Conservation (phyloP, 2,329 filamentous ascomycete genomes). For the Claviceps monticola region DNA sequence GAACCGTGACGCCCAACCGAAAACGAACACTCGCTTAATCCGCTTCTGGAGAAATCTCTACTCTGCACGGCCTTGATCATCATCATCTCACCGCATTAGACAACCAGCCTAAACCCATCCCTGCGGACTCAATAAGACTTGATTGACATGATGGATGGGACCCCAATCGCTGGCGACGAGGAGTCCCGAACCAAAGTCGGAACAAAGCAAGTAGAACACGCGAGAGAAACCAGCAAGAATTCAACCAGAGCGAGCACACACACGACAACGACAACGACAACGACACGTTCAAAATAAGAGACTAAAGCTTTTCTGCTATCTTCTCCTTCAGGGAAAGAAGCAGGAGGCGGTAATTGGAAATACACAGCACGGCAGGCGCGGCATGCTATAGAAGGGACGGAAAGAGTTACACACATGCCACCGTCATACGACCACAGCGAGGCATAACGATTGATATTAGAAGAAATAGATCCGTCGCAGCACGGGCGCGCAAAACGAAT, state of each 20-base stretch:
- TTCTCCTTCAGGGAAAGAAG: neutral
- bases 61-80: neutral
- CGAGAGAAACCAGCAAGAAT: neutral
- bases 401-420: neutral
- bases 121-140: neutral
- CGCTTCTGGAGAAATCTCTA: neutral
- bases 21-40: neutral
- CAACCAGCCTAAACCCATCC: neutral
- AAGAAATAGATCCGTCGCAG: neutral
- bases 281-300: too few relatives aligned
- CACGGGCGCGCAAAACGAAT: neutral
- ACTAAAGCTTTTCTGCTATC: too few relatives aligned
- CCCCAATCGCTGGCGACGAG: neutral
- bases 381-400: neutral
- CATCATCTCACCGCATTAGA: neutral
- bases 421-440: neutral
- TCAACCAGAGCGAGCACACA: neutral
- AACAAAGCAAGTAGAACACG: neutral
- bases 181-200: neutral
- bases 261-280: neutral
- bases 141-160: neutral
- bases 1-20: neutral
- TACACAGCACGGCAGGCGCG: neutral
- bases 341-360: neutral
- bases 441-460: neutral